A percentile compares a stretch with the other conserved stretches of the same genome.
These are phyloP conservation scores for Glebionis coronaria DNA, from an alignment of 129 eudicot species.

Conservation along the genomic window DNA sequence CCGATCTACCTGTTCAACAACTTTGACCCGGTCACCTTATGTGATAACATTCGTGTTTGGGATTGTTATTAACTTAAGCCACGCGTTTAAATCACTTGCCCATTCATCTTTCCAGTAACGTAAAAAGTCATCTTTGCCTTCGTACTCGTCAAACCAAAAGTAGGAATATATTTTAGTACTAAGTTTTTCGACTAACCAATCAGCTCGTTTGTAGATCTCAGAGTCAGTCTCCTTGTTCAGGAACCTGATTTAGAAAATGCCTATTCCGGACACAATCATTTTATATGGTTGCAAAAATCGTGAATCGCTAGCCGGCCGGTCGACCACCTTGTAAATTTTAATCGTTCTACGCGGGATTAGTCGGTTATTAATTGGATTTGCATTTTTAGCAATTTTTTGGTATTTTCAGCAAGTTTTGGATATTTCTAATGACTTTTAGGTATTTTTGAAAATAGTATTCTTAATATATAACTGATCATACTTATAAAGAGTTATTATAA, in stretches of 20 bases:
- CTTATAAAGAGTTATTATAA: too few relatives aligned
- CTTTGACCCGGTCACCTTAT: conserved; percentile 48
- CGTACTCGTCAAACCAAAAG: conserved; percentile 92
- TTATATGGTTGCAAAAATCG: too few relatives aligned
- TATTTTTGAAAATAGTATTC: too few relatives aligned
- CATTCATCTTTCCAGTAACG: conserved; percentile 88
- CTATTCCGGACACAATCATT: too few relatives aligned
- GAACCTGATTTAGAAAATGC: conserved; percentile 41
- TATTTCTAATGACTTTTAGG: too few relatives aligned
- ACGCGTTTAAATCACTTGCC: conserved; percentile 65
- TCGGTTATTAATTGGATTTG: too few relatives aligned
- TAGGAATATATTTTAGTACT: conserved; percentile 53
- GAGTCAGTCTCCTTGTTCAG: conserved; percentile 55
- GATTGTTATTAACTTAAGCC: conserved; percentile 55
- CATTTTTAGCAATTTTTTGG: too few relatives aligned
- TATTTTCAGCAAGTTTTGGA: too few relatives aligned
- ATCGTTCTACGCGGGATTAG: too few relatives aligned
- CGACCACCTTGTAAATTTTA: too few relatives aligned
- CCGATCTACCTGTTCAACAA: conserved; percentile 39
- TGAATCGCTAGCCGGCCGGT: too few relatives aligned
- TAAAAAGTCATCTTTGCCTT: conserved; percentile 64
- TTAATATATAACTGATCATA: too few relatives aligned
- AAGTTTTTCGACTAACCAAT: conserved; percentile 79
- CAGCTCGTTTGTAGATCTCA: conserved; percentile 52
- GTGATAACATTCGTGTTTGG: conserved; percentile 48